Percentiles rank a stretch among this genome's conserved stretches.
phyloP scores from a whole-genome alignment of 345 rosid genomes.

The Crucihimalaya himalaica region DNA sequence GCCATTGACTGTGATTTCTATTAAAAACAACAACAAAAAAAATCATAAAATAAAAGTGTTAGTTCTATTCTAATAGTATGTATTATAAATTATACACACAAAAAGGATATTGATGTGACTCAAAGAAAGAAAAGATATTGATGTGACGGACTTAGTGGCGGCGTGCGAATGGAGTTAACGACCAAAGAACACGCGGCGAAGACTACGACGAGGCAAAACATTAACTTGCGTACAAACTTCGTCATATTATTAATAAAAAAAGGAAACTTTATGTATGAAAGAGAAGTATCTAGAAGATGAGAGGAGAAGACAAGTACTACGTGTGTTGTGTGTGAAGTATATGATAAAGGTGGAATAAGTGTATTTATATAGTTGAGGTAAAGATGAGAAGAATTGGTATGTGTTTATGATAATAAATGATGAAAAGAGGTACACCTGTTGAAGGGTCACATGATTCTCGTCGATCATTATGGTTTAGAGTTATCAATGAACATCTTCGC shows the following conservation, averaged over 20 bases:
- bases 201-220: constrained; percentile 20
- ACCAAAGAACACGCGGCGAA: constrained; percentile 40
- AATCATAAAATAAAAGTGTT: not conserved
- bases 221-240: constrained; percentile 17
- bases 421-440: constrained; percentile 45
- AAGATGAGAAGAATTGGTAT: constrained; percentile 14
- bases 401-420: constrained; percentile 41
- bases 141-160: constrained; percentile 43
- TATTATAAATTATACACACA: not conserved
- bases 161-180: constrained; percentile 41
- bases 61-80: not conserved
- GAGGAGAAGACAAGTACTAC: not conserved
- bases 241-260: not conserved
- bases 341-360: constrained; percentile 1
- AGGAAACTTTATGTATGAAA: not conserved
- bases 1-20: constrained; percentile 29
- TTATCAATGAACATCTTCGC: not conserved
- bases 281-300: constrained; percentile 16
- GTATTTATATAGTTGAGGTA: constrained; percentile 10
- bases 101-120: no score
- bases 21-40: not conserved
- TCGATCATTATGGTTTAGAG: constrained; percentile 24
- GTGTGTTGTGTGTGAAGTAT: constrained; percentile 15
- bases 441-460: constrained; percentile 76
- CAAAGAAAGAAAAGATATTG: not conserved